A percentile compares a stretch with the other conserved stretches of the same genome.
These are phyloP conservation scores for Lipomyces anomalus DNA, from an alignment of 805 yeast genomes.

Conservation along the genomic window DNA sequence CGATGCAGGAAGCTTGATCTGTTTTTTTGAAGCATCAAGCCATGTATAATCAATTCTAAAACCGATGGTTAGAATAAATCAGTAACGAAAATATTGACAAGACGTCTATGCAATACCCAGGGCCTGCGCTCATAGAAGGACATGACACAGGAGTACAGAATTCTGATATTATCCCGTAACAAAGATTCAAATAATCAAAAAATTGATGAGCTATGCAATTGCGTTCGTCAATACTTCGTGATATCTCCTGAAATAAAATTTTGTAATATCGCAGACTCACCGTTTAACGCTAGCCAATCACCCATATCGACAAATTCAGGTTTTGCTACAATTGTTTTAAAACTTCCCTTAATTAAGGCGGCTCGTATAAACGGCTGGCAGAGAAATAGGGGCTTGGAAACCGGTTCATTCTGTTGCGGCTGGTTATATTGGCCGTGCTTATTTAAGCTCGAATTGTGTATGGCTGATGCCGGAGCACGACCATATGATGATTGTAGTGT, in stretches of 20 bases:
- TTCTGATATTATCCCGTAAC: conserved; percentile 85
- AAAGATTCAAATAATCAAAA: conserved; percentile 76
- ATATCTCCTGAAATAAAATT: background rate
- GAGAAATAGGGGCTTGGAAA: conserved; percentile 56
- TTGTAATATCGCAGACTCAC: conserved; percentile 9
- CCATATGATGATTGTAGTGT: conserved; percentile 24
- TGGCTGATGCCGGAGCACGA: conserved; percentile 1
- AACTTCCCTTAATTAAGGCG: conserved; percentile 92
- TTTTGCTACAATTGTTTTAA: conserved; percentile 87
- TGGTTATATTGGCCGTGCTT: conserved; percentile 28
- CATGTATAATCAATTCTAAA: conserved; percentile 70
- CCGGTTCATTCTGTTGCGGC: conserved; percentile 22
- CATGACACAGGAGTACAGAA: conserved; percentile 83
- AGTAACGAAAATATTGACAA: background rate
- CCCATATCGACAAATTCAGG: conserved; percentile 92
- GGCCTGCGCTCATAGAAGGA: conserved; percentile 95
- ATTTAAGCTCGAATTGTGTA: conserved; percentile 3
- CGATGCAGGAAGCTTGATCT: conserved; percentile 81
- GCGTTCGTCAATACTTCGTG: background rate
- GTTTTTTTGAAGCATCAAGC: conserved; percentile 76
- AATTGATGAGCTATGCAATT: conserved; percentile 62
- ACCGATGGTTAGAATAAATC: background rate
- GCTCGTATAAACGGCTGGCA: conserved; percentile 92
- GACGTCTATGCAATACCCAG: no score
- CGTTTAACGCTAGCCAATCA: conserved; percentile 92